A percentile compares a stretch with the other conserved stretches of the same genome.
These are phyloP conservation scores for Suillus paluster DNA, from an alignment of 768 basidiomycete species.

Conservation along the genomic window DNA sequence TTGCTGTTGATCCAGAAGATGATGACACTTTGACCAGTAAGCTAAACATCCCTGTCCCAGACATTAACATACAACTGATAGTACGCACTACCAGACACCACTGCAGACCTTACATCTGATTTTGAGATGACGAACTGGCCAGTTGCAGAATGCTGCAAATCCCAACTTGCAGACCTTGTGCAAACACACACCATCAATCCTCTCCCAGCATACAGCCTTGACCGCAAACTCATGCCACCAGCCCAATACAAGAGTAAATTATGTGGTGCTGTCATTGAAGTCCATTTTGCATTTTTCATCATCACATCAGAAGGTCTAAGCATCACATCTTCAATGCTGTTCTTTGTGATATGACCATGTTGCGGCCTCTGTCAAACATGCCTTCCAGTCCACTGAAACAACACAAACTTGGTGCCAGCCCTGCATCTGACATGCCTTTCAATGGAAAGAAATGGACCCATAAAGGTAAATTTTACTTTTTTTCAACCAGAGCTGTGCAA, in stretches of 20 bases:
- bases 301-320: constrained; percentile 4
- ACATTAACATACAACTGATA: too few relatives aligned
- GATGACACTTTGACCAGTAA: too few relatives aligned
- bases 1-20: too few relatives aligned
- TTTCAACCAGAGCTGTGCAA: too few relatives aligned
- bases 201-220: not conserved
- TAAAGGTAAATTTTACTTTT: too few relatives aligned
- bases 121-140: constrained; percentile 4
- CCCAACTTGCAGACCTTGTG: not conserved
- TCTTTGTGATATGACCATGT: not conserved
- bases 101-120: not conserved
- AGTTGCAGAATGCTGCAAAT: constrained; percentile 4
- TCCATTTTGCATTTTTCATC: constrained; percentile 5
- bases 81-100: not conserved
- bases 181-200: constrained; percentile 6
- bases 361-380: not conserved
- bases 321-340: constrained; percentile 1
- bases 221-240: not conserved
- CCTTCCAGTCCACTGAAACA: constrained; percentile 3
- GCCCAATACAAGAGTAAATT: constrained; percentile 1
- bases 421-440: not conserved
- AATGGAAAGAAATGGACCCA: not conserved
- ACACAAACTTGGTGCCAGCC: not conserved
- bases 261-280: constrained; percentile 4
- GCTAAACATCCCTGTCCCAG: too few relatives aligned